Conservation (phyloP, 495 filamentous ascomycete species). For the Penicillium waksmanii region DNA sequence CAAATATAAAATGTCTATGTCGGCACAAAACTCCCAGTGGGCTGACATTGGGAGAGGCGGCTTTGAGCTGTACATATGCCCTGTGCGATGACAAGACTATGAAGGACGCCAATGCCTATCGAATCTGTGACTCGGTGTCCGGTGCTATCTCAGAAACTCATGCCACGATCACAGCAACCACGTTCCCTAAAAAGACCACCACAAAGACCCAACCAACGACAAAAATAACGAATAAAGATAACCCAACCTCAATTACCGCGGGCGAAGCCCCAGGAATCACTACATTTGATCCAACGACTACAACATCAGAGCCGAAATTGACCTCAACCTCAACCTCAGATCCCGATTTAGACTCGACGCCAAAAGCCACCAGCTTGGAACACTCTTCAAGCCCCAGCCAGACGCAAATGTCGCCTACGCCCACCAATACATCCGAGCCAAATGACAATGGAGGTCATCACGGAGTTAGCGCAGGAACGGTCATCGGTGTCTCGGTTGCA, state of each 20-base stretch:
- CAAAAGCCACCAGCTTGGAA: constrained; percentile 5
- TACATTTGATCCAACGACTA: constrained; percentile 7
- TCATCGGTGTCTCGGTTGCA: constrained; percentile 48
- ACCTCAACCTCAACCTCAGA: background rate
- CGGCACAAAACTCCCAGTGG: constrained; percentile 58
- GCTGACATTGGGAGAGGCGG: constrained; percentile 71
- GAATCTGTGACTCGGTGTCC: constrained; percentile 59
- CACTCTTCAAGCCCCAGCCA: constrained; percentile 6
- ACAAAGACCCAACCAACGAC: constrained; percentile 24
- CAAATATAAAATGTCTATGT: constrained; percentile 66
- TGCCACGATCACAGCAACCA: constrained; percentile 61
- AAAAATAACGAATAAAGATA: constrained; percentile 9
- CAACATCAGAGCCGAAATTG: background rate
- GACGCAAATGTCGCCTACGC: background rate
- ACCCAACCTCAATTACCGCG: constrained; percentile 5
- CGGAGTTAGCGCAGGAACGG: constrained; percentile 35
- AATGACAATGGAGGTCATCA: constrained; percentile 16
- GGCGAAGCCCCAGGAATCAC: background rate
- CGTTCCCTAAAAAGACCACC: constrained; percentile 41
- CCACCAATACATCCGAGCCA: constrained; percentile 20
- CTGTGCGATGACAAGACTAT: constrained; percentile 37
- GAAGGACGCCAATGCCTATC: constrained; percentile 47
- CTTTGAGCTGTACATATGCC: constrained; percentile 62
- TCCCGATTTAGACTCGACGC: background rate
- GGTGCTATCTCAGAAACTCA: constrained; percentile 62